Conservation (phyloP, 306 rosid genomes). For the Ziziphus jujuba region DNA sequence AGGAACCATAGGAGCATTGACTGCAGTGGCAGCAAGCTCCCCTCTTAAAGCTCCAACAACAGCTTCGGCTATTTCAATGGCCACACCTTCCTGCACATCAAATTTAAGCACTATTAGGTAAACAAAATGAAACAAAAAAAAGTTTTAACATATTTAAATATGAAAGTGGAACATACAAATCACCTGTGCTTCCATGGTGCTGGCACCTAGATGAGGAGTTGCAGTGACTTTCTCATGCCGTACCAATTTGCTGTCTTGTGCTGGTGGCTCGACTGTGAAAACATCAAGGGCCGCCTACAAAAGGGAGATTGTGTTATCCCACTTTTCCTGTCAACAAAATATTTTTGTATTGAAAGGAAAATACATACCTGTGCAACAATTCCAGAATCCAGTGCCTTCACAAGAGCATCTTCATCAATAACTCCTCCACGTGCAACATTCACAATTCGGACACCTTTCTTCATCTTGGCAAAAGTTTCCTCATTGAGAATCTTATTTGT, state of each 20-base stretch:
- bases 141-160: not conserved
- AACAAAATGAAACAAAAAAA: slow-evolving; percentile 4
- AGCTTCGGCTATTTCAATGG: slow-evolving; percentile 98
- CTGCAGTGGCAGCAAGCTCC: slow-evolving; percentile 98
- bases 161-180: slow-evolving; percentile 20
- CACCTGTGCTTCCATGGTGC: slow-evolving; percentile 97
- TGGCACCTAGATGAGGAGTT: slow-evolving; percentile 98
- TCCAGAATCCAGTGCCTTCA: slow-evolving; percentile 87
- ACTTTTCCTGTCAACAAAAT: not conserved
- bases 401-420: slow-evolving; percentile 92
- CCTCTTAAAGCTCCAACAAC: slow-evolving; percentile 92
- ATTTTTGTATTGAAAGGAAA: slow-evolving; percentile 7
- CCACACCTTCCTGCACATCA: slow-evolving; percentile 89
- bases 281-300: slow-evolving; percentile 97
- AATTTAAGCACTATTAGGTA: slow-evolving; percentile 14
- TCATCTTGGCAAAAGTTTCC: slow-evolving; percentile 93
- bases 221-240: slow-evolving; percentile 85
- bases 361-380: slow-evolving; percentile 83
- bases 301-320: slow-evolving; percentile 3
- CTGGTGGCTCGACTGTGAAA: slow-evolving; percentile 84
- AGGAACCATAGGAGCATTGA: slow-evolving; percentile 99
- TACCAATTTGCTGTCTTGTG: slow-evolving; percentile 69
- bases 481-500: slow-evolving; percentile 84
- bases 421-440: slow-evolving; percentile 99
- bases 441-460: slow-evolving; percentile 85